These are phyloP conservation scores for Claviceps sp. DNA, from an alignment of 2,329 filamentous ascomycete genomes.

Conservation along the genomic window DNA sequence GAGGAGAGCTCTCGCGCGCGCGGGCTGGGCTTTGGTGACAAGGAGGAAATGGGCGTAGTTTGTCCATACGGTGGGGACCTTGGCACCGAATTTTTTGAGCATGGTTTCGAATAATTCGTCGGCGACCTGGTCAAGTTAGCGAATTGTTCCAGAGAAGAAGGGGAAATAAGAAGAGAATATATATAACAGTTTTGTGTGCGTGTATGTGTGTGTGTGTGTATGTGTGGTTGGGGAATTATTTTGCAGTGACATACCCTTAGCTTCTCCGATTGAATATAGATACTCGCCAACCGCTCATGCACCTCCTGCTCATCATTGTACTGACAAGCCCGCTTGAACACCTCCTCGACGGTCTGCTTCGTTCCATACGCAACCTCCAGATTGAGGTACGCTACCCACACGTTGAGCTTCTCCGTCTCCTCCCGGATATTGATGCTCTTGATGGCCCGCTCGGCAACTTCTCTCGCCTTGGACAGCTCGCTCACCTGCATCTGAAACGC, in stretches of 20 bases:
- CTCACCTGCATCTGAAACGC: conserved; percentile 92
- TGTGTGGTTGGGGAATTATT: conserved; percentile 13
- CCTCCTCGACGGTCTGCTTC: conserved; percentile 67
- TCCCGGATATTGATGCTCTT: conserved; percentile 84
- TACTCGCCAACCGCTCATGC: conserved; percentile 78
- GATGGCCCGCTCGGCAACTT: conserved; percentile 81
- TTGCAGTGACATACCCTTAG: conserved; percentile 47
- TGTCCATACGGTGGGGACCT: conserved; percentile 69
- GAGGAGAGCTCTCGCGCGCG: conserved; percentile 65
- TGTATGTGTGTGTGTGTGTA: background rate
- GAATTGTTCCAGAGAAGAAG: background rate
- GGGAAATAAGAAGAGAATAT: background rate
- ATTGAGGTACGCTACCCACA: conserved; percentile 92
- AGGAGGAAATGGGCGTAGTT: conserved; percentile 94
- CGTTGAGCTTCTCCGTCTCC: conserved; percentile 83
- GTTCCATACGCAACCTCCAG: conserved; percentile 83
- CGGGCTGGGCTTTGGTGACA: conserved; percentile 53
- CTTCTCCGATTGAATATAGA: conserved; percentile 88
- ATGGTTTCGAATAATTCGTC: conserved; percentile 78
- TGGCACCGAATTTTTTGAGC: conserved; percentile 78
- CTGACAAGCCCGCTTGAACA: conserved; percentile 85
- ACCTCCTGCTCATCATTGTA: conserved; percentile 88
- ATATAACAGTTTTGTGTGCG: background rate
- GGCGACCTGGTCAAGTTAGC: conserved; percentile 49
- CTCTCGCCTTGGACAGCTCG: conserved; percentile 76